Evolutionary conservation across 768 basidiomycete genomes (phyloP).

Genomic region (Russula compacta): DNA sequence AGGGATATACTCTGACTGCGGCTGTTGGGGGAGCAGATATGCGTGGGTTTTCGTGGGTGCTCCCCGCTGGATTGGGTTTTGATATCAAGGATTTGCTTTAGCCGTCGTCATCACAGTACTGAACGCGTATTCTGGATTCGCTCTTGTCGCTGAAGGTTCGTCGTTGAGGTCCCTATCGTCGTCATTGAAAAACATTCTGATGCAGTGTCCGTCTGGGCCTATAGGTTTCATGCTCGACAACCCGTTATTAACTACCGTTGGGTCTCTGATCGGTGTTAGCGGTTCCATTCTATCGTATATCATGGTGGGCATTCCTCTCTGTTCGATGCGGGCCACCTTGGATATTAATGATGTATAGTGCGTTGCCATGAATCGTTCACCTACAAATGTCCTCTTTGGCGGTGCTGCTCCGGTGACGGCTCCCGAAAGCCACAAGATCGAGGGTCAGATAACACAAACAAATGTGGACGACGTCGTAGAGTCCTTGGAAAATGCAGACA

Average conservation of each 20-base stretch:
- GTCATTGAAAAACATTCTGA: not conserved
- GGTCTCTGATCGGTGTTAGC: constrained; percentile 82
- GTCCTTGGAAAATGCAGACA: constrained; percentile 68
- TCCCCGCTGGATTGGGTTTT: not conserved
- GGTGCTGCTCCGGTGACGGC: constrained; percentile 56
- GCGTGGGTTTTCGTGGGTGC: constrained; percentile 46
- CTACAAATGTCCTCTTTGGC: constrained; percentile 80
- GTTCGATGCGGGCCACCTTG: not conserved
- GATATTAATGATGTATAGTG: constrained; percentile 40
- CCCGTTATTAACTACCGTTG: constrained; percentile 71
- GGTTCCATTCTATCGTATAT: constrained; percentile 89
- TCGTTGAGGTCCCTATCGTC: not conserved
- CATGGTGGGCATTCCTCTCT: constrained; percentile 49
- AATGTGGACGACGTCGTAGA: constrained; percentile 77
- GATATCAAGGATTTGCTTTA: constrained; percentile 24
- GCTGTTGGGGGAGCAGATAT: constrained; percentile 93
- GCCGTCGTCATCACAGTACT: constrained; percentile 87
- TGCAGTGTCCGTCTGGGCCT: not conserved
- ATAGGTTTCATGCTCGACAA: constrained; percentile 84
- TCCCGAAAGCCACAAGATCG: constrained; percentile 60
- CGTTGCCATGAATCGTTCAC: constrained; percentile 85
- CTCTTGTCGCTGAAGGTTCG: constrained; percentile 77
- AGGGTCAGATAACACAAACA: constrained; percentile 71
- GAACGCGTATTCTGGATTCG: constrained; percentile 87
- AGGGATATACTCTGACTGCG: constrained; percentile 80